Percentiles rank a stretch among this genome's conserved stretches.
These are phyloP conservation scores for Nitzschia sp. DNA, from an alignment of 108 stramenopile species.

Conservation along the genomic window DNA sequence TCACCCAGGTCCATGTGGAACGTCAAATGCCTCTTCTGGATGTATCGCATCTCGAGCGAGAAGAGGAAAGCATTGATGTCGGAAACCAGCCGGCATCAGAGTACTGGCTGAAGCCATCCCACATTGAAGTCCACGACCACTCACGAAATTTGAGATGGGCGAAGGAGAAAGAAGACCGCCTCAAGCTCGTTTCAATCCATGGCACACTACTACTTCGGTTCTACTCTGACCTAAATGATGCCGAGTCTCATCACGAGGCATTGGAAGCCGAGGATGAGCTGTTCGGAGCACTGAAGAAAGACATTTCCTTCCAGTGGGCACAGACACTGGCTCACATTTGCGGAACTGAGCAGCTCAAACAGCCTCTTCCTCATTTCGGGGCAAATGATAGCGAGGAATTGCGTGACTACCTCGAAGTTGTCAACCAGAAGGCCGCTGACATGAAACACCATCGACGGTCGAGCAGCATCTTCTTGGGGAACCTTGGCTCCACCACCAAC, in stretches of 20 bases:
- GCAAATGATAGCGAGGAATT: slow-evolving; percentile 50
- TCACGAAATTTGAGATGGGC: slow-evolving; percentile 51
- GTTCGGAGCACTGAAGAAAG: slow-evolving; percentile 27
- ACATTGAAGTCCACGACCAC: slow-evolving; percentile 11
- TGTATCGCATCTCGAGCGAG: slow-evolving; percentile 9
- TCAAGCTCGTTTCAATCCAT: slow-evolving; percentile 47
- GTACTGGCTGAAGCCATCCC: slow-evolving; percentile 21
- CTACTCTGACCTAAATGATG: slow-evolving; percentile 67
- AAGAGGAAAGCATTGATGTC: slow-evolving; percentile 16
- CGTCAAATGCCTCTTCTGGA: slow-evolving; percentile 31
- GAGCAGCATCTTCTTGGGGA: background rate
- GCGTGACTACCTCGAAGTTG: slow-evolving; percentile 48
- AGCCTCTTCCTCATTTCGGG: slow-evolving; percentile 61
- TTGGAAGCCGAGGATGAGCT: slow-evolving; percentile 5
- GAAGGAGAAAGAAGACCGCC: slow-evolving; percentile 59
- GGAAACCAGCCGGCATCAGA: slow-evolving; percentile 20
- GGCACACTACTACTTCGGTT: slow-evolving; percentile 71
- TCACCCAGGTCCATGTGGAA: slow-evolving; percentile 67
- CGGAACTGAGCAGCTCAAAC: slow-evolving; percentile 50
- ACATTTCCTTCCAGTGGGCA: slow-evolving; percentile 78
- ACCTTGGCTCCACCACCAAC: background rate
- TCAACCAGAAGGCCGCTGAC: slow-evolving; percentile 8
- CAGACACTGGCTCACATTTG: slow-evolving; percentile 67
- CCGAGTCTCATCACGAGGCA: slow-evolving; percentile 28
- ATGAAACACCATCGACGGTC: background rate